Evolutionary conservation across 805 yeast genomes (phyloP).

Genomic region (Candida ortonii): DNA sequence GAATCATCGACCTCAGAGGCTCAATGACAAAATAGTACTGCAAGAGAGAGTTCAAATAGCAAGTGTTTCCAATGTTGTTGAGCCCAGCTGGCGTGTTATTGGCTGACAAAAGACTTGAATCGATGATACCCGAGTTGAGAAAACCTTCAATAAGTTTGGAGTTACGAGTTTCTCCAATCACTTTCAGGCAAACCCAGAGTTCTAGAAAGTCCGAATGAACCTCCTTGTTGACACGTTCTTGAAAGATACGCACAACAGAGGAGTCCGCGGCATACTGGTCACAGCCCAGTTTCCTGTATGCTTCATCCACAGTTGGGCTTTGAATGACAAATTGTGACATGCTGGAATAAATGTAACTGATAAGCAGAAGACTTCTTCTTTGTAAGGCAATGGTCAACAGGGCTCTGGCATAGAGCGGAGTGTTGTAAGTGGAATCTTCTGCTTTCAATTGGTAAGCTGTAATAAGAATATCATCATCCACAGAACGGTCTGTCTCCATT

Average conservation of each 20-base stretch:
- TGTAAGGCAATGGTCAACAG: constrained; percentile 58
- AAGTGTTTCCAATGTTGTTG: constrained; percentile 93
- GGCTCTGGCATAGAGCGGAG: constrained; percentile 48
- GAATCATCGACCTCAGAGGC: constrained; percentile 69
- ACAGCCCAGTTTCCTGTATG: constrained; percentile 49
- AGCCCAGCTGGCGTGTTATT: constrained; percentile 87
- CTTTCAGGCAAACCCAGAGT: constrained; percentile 55
- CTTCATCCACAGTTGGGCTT: constrained; percentile 33
- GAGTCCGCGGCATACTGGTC: constrained; percentile 54
- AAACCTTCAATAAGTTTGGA: constrained; percentile 57
- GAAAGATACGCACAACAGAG: constrained; percentile 51
- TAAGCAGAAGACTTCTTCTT: constrained; percentile 55
- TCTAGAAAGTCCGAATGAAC: constrained; percentile 48
- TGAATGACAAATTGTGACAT: constrained; percentile 32
- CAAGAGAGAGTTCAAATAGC: constrained; percentile 84
- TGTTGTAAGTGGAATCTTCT: constrained; percentile 48
- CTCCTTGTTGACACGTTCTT: constrained; percentile 40
- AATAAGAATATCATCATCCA: constrained; percentile 67
- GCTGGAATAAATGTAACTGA: constrained; percentile 50
- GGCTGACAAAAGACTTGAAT: constrained; percentile 55
- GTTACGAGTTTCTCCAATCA: constrained; percentile 51
- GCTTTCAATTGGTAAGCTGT: constrained; percentile 70
- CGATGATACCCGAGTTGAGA: constrained; percentile 60
- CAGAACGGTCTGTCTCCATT: constrained; percentile 48
- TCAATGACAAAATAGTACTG: constrained; percentile 87